phyloP scores from a whole-genome alignment of 2,329 filamentous ascomycete genomes.

The Neofusicoccum parvum region DNA sequence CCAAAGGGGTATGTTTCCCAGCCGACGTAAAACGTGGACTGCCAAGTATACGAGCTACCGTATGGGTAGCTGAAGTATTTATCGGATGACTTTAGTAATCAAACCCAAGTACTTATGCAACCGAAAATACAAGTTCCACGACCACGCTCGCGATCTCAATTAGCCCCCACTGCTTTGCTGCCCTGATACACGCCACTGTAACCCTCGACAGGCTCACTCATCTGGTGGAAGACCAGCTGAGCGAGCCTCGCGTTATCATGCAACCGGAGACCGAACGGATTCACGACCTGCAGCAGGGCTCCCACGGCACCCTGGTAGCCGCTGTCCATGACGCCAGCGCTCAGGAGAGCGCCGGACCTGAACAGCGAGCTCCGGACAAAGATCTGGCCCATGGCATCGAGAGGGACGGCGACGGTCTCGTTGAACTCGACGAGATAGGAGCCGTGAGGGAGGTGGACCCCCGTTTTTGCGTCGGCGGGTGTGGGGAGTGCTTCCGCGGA shows the following conservation, averaged over 20 bases:
- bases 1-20: too few species aligned
- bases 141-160: too few species aligned
- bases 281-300: constrained; percentile 41
- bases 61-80: too few species aligned
- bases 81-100: too few species aligned
- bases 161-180: not conserved
- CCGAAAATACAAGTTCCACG: too few species aligned
- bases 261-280: constrained; percentile 39
- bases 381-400: constrained; percentile 43
- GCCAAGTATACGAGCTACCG: too few species aligned
- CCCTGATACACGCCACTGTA: constrained; percentile 45
- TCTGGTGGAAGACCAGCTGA: constrained; percentile 44
- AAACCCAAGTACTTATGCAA: too few species aligned
- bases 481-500: not conserved
- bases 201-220: constrained; percentile 40
- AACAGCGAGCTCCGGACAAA: constrained; percentile 45
- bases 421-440: constrained; percentile 47
- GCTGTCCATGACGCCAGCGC: constrained; percentile 46
- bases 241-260: constrained; percentile 40
- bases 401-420: constrained; percentile 43
- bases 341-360: constrained; percentile 41
- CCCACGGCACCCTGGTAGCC: constrained; percentile 48
- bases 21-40: too few species aligned
- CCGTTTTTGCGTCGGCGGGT: not conserved
- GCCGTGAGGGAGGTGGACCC: constrained; percentile 25